Percentiles rank a stretch among this genome's conserved stretches.
phyloP scores from a whole-genome alignment of 805 yeast genomes.

The Saturnispora kantuleensis region DNA sequence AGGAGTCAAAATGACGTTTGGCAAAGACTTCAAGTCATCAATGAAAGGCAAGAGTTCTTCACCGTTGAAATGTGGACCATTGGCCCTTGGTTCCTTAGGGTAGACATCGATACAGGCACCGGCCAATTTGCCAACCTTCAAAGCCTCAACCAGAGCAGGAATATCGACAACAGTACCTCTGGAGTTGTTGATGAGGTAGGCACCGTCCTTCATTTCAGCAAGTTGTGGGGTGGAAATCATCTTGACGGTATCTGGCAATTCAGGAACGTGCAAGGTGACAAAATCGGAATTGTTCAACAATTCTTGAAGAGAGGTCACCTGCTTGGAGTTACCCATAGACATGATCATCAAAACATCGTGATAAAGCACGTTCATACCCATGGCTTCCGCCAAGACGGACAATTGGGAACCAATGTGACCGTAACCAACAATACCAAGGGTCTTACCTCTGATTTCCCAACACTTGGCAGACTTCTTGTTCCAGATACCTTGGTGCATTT shows the following conservation, averaged over 20 bases:
- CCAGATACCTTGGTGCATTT: slow-evolving; percentile 95
- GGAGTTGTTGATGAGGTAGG: slow-evolving; percentile 90
- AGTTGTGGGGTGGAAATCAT: slow-evolving; percentile 84
- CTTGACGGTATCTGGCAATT: slow-evolving; percentile 82
- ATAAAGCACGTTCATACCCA: slow-evolving; percentile 95
- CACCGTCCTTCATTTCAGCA: slow-evolving; percentile 92
- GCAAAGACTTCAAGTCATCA: slow-evolving; percentile 66
- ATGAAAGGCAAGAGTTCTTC: slow-evolving; percentile 67
- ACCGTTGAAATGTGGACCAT: slow-evolving; percentile 74
- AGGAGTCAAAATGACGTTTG: slow-evolving; percentile 89
- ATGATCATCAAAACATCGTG: slow-evolving; percentile 88
- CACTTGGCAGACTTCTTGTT: slow-evolving; percentile 90
- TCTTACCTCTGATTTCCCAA: slow-evolving; percentile 99
- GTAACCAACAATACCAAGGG: slow-evolving; percentile 93
- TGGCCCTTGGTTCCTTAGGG: slow-evolving; percentile 96
- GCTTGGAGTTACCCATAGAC: slow-evolving; percentile 95
- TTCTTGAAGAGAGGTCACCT: slow-evolving; percentile 77
- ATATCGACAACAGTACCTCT: slow-evolving; percentile 97
- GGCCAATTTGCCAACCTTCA: slow-evolving; percentile 87
- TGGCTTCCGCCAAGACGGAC: slow-evolving; percentile 91
- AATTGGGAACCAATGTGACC: slow-evolving; percentile 98
- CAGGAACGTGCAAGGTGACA: slow-evolving; percentile 91
- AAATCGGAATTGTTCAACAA: slow-evolving; percentile 76
- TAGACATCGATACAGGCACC: slow-evolving; percentile 96
- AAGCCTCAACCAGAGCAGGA: slow-evolving; percentile 84